A percentile compares a stretch with the other conserved stretches of the same genome.
Conservation (phyloP, 768 basidiomycete genomes). For the Mycena polygramma region DNA sequence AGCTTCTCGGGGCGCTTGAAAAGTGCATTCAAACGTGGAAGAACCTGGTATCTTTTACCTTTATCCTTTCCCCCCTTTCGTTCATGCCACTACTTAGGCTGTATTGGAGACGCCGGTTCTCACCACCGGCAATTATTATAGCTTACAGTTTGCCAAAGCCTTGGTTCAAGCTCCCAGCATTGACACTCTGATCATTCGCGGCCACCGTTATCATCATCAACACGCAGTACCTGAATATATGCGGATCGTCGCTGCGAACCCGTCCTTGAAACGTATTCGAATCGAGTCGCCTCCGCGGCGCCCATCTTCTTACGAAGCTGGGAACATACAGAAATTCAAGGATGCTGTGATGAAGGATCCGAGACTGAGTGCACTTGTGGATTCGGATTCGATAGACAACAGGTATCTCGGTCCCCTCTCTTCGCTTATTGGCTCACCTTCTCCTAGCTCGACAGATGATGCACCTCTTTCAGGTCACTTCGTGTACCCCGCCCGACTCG, state of each 20-base stretch:
- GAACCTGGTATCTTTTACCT: constrained; percentile 1
- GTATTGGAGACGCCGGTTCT: background rate
- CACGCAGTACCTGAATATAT: background rate
- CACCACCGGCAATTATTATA: background rate
- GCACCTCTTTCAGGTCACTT: background rate
- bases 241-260: background rate
- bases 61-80: background rate
- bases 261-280: constrained; percentile 13
- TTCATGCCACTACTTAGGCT: background rate
- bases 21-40: constrained; percentile 16
- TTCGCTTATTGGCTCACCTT: background rate
- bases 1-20: background rate
- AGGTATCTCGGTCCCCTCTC: background rate
- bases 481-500: constrained; percentile 11
- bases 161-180: constrained; percentile 8
- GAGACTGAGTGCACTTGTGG: background rate
- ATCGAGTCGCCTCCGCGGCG: background rate
- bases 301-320: too few species aligned
- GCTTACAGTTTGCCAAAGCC: background rate
- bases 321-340: background rate
- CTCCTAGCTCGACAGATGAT: background rate
- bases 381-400: background rate
- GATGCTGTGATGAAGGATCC: background rate
- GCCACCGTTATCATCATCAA: background rate
- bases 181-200: background rate